Evolutionary conservation across 345 rosid genomes (phyloP).

Genomic region (Camelina hispida): DNA sequence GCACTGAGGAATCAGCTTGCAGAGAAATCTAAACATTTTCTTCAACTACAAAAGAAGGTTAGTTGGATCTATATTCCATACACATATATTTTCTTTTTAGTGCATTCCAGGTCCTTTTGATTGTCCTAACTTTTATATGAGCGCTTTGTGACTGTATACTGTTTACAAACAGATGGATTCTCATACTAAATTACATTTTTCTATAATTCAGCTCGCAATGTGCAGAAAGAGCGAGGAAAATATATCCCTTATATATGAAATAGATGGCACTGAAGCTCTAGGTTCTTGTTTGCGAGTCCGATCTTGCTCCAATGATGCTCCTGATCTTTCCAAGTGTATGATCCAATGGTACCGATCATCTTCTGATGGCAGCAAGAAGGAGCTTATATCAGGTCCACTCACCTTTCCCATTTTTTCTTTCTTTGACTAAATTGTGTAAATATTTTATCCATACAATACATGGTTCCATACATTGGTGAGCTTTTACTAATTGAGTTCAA

Average conservation of each 20-base stretch:
- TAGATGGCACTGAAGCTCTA: conserved; percentile 84
- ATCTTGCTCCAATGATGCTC: conserved; percentile 70
- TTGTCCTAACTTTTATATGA: conserved; percentile 20
- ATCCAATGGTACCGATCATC: conserved; percentile 88
- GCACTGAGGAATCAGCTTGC: conserved; percentile 84
- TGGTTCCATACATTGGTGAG: not conserved
- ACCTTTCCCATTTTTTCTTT: conserved; percentile 7
- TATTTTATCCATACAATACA: conserved; percentile 1
- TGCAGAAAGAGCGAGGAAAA: conserved; percentile 65
- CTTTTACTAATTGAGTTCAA: not conserved
- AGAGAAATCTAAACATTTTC: conserved; percentile 74
- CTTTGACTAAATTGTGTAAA: not conserved
- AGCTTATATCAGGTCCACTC: conserved; percentile 80
- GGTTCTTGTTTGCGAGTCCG: conserved; percentile 78
- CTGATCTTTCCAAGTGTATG: conserved; percentile 69
- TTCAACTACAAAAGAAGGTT: conserved; percentile 81
- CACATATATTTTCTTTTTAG: not conserved
- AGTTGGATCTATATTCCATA: conserved; percentile 5
- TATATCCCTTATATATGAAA: conserved; percentile 59
- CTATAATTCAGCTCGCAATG: conserved; percentile 62
- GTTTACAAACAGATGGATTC: conserved; percentile 21
- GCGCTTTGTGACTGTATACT: conserved; percentile 8
- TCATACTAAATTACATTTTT: conserved; percentile 13
- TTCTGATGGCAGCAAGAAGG: conserved; percentile 75
- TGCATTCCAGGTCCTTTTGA: not conserved